These are phyloP conservation scores for Kwoniella shivajii DNA, from an alignment of 1,284 basidiomycete genomes.

Conservation along the genomic window DNA sequence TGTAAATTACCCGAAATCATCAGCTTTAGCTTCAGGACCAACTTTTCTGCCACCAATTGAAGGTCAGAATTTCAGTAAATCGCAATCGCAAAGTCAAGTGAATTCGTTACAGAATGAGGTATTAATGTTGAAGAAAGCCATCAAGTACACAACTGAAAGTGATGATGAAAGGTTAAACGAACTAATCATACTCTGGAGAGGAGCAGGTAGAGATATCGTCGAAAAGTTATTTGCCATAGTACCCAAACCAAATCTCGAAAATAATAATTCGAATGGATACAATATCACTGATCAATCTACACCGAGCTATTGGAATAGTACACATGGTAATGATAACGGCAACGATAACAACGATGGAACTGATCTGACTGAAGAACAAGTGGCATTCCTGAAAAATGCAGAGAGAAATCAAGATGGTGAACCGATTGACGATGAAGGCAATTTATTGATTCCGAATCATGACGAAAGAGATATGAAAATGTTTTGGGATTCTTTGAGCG, in stretches of 20 bases:
- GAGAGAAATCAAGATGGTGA: slow-evolving; percentile 31
- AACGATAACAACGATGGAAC: not conserved
- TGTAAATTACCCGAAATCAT: not conserved
- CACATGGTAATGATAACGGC: not conserved
- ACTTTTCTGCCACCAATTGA: not conserved
- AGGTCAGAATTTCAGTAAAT: not conserved
- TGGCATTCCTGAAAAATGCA: slow-evolving; percentile 19
- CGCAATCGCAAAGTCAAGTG: slow-evolving; percentile 11
- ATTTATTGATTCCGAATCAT: slow-evolving; percentile 20
- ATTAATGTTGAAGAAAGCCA: slow-evolving; percentile 33
- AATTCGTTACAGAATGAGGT: slow-evolving; percentile 31
- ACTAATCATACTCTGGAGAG: slow-evolving; percentile 40
- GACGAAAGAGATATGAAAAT: slow-evolving; percentile 11
- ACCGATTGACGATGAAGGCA: slow-evolving; percentile 35
- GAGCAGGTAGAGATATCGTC: slow-evolving; percentile 44
- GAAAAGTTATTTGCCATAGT: slow-evolving; percentile 41
- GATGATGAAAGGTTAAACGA: slow-evolving; percentile 30
- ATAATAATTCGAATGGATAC: not conserved
- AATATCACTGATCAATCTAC: not conserved
- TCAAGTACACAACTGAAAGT: slow-evolving; percentile 34
- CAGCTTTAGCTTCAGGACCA: not conserved
- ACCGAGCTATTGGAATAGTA: not conserved
- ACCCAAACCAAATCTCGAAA: slow-evolving; percentile 20
- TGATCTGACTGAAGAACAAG: slow-evolving; percentile 18
- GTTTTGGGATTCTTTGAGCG: slow-evolving; percentile 3